Conservation (phyloP, 768 basidiomycete genomes). For the Leccinum ochraceum region DNA sequence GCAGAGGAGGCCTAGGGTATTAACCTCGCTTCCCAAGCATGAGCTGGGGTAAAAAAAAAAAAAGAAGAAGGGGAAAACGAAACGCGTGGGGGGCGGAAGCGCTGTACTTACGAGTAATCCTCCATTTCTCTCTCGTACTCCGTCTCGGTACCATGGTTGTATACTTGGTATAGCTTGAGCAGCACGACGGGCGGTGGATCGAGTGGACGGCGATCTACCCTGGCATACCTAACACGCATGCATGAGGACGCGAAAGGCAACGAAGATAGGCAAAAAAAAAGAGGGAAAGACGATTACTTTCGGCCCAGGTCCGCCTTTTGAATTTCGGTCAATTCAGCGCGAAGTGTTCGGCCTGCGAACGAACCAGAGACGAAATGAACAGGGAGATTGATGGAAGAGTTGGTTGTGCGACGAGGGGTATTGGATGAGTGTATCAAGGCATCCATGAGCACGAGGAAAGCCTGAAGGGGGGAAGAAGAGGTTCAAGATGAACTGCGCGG, state of each 20-base stretch:
- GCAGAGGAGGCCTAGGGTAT: constrained; percentile 69
- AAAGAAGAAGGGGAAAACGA: background rate
- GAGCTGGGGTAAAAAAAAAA: background rate
- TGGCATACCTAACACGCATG: constrained; percentile 46
- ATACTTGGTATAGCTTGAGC: constrained; percentile 52
- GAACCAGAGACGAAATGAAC: constrained; percentile 60
- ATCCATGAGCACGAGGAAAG: constrained; percentile 19
- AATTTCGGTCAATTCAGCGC: constrained; percentile 55
- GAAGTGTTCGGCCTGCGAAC: constrained; percentile 56
- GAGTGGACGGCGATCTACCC: constrained; percentile 63
- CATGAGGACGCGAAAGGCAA: background rate
- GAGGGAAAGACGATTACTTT: constrained; percentile 44
- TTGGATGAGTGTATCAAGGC: constrained; percentile 15
- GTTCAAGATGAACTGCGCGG: background rate
- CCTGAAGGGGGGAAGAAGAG: background rate
- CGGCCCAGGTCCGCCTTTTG: constrained; percentile 70
- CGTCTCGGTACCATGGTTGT: constrained; percentile 38
- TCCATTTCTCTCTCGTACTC: constrained; percentile 50
- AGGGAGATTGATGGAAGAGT: constrained; percentile 37
- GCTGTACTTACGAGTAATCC: constrained; percentile 48
- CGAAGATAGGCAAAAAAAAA: background rate
- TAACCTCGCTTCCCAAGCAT: constrained; percentile 49
- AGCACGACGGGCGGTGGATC: constrained; percentile 65
- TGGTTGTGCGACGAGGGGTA: constrained; percentile 28
- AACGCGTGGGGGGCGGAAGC: background rate